Evolutionary conservation across 2,329 filamentous ascomycete species (phyloP).

Genomic region (Fusarium transvaalense): DNA sequence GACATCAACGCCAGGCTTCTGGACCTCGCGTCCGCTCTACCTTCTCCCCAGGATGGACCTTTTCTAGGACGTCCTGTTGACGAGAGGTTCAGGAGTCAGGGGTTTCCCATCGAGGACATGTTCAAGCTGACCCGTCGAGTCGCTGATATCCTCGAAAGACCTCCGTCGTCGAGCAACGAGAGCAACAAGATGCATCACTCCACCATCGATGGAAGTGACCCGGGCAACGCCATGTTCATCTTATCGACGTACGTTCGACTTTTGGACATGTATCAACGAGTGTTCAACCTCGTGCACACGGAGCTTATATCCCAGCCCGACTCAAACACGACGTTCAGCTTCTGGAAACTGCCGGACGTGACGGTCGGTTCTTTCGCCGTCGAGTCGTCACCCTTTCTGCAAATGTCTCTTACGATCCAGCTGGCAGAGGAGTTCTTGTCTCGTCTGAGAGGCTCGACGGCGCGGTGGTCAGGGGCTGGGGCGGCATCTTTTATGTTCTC

Average conservation of each 20-base stretch:
- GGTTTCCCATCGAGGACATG: slow-evolving; percentile 58
- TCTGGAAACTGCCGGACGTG: slow-evolving; percentile 58
- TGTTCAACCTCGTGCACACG: slow-evolving; percentile 54
- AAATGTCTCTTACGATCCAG: slow-evolving; percentile 59
- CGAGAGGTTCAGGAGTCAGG: slow-evolving; percentile 43
- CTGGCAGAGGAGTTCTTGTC: slow-evolving; percentile 58
- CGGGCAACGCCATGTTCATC: slow-evolving; percentile 55
- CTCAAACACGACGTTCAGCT: slow-evolving; percentile 48
- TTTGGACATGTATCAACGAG: slow-evolving; percentile 57
- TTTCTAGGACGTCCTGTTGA: slow-evolving; percentile 37
- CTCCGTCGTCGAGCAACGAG: slow-evolving; percentile 28
- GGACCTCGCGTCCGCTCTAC: slow-evolving; percentile 54
- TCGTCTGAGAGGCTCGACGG: slow-evolving; percentile 52
- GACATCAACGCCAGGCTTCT: slow-evolving; percentile 56
- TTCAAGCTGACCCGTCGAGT: slow-evolving; percentile 57
- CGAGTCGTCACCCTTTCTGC: slow-evolving; percentile 56
- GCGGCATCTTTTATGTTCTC: slow-evolving; percentile 52
- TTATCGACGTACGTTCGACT: slow-evolving; percentile 56
- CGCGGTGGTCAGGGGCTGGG: slow-evolving; percentile 44
- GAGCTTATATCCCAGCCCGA: slow-evolving; percentile 50
- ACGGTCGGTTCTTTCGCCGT: slow-evolving; percentile 57
- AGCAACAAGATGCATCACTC: slow-evolving; percentile 19
- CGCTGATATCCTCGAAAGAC: slow-evolving; percentile 52
- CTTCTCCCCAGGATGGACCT: slow-evolving; percentile 44
- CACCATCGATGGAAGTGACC: slow-evolving; percentile 50